Evolutionary conservation across 2,329 filamentous ascomycete genomes (phyloP).

Genomic region (Dryadomyces quercus-mongolicae): DNA sequence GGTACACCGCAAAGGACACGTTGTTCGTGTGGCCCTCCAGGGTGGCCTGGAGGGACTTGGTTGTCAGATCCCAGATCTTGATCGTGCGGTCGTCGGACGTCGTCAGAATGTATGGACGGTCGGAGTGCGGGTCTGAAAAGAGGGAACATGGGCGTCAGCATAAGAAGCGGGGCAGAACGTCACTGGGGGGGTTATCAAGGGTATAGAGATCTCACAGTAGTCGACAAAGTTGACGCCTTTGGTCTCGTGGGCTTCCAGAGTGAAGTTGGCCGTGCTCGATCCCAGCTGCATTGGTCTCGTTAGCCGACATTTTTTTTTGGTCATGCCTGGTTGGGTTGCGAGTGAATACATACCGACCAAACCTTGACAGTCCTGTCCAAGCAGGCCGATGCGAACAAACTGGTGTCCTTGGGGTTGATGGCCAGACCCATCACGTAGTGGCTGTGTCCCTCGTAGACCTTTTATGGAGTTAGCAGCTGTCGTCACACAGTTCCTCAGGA

Average conservation of each 20-base stretch:
- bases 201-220: constrained; percentile 47
- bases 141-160: neutral
- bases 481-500: neutral
- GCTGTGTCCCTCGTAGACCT: constrained; percentile 80
- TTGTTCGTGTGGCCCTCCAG: constrained; percentile 96
- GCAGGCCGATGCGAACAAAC: constrained; percentile 85
- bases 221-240: constrained; percentile 98
- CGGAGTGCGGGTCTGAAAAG: constrained; percentile 46
- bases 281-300: constrained; percentile 44
- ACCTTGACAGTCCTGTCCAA: constrained; percentile 84
- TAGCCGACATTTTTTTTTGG: neutral
- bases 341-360: constrained; percentile 13
- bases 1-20: constrained; percentile 95
- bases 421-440: constrained; percentile 91
- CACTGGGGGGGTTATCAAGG: neutral
- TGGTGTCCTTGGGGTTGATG: constrained; percentile 96
- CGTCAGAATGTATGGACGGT: constrained; percentile 81
- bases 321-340: neutral
- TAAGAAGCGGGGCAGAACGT: neutral
- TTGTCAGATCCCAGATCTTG: constrained; percentile 99
- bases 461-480: neutral
- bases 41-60: constrained; percentile 91
- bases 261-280: constrained; percentile 89
- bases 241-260: constrained; percentile 89
- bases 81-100: constrained; percentile 94